Evolutionary conservation across 2,329 filamentous ascomycete species (phyloP).

Genomic region (Curvularia spicifera): DNA sequence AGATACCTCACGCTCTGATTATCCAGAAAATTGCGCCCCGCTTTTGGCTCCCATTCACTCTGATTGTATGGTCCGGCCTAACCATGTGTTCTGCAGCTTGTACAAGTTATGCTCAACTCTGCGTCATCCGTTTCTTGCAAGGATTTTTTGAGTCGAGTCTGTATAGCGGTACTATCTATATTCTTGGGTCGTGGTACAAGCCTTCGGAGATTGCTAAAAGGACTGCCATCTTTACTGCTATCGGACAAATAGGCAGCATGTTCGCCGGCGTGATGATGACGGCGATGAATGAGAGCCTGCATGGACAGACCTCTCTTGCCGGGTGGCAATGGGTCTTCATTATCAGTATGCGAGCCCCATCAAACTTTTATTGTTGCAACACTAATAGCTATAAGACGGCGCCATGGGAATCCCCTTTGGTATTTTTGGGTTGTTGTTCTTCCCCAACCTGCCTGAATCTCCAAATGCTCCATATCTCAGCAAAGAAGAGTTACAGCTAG

Average conservation of each 20-base stretch:
- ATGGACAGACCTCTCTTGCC: constrained; percentile 27
- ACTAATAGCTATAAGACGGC: constrained; percentile 31
- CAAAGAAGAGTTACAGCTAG: constrained; percentile 35
- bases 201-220: constrained; percentile 39
- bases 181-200: constrained; percentile 40
- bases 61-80: constrained; percentile 38
- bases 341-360: constrained; percentile 23
- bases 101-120: constrained; percentile 36
- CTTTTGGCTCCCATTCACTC: constrained; percentile 40
- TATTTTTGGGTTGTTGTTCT: constrained; percentile 37
- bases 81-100: constrained; percentile 41
- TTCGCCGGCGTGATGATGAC: constrained; percentile 45
- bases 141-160: constrained; percentile 38
- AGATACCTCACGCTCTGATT: constrained; percentile 40
- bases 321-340: constrained; percentile 44
- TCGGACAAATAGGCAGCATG: constrained; percentile 42
- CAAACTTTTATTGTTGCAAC: fast-evolving
- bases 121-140: constrained; percentile 36
- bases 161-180: constrained; percentile 42
- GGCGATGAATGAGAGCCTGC: constrained; percentile 38
- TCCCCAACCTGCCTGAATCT: constrained; percentile 38
- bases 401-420: constrained; percentile 41
- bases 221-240: constrained; percentile 40
- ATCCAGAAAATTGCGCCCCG: constrained; percentile 38
- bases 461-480: constrained; percentile 32